Base-by-base conservation (phyloP, 75 land plant species). In the Azolla pinnata region DNA sequence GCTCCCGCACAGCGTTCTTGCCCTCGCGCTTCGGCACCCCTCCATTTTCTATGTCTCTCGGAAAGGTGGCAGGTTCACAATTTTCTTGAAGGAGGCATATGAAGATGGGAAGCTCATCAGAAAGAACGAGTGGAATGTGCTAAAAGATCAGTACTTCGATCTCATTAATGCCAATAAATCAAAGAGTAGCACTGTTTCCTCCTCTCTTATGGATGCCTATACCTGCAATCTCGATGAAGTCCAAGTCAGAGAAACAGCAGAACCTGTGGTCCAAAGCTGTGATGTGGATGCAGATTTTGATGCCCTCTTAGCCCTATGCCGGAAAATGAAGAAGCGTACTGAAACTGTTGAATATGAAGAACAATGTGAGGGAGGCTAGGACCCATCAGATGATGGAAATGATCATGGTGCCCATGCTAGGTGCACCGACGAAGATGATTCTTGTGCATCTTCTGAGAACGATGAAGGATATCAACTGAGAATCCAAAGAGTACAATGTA, bases 1-100 rank as follows among this genome's bases (percentile, higher is more conserved):
- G 51, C 67, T 90, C 61, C 70, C 95, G 17, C 76, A 88, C 56
- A 72, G 67, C 64, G 54, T 89, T 59, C 63, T 83, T 50, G 84
- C 63, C 29, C 69, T 87, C 93, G 54, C 88, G 50, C 56, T 90
- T 61, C 65, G 89, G 59, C 97, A 90, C 53, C 93, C 88, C 2
- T 85, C 87, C 73, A 55, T 84, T 54, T 90, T 90, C 57, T 90
- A 88, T 53, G 88, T 88, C 57, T 88, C 88, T 24, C 50, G 74
- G 29, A 84, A 84, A 67, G 97, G 95, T 56, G 52, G 42, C 35
- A 66, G 88, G 24, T 77, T 87, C 63, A 76, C 88, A 47, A 84
- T 84, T 23, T 82, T 88, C 62, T 51, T 90, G 61, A 75, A 86
- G 70, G 97, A 88, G 54, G 95, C 68, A 0, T 90, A 74, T 69